phyloP scores from a whole-genome alignment of 305 asterid genomes.

The Salvia sclarea region DNA sequence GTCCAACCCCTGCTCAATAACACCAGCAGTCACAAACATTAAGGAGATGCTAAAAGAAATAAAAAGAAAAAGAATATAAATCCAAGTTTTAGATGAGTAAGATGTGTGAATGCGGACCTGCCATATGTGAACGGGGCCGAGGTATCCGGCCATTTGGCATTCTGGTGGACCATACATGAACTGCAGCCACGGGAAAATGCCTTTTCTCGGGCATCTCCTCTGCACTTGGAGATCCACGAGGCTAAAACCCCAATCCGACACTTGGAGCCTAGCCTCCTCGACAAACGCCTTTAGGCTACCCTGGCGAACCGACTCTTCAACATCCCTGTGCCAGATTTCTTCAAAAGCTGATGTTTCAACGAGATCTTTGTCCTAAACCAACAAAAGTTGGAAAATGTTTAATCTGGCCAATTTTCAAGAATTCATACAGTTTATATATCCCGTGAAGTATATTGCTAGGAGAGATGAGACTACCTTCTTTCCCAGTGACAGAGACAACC shows the following conservation, averaged over 20 bases:
- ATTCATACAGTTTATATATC: not conserved
- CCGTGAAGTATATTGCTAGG: conserved; percentile 5
- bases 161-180: conserved; percentile 59
- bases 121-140: conserved; percentile 89
- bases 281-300: conserved; percentile 59
- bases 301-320: conserved; percentile 80
- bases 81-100: not conserved
- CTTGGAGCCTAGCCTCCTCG: conserved; percentile 87
- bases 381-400: not conserved
- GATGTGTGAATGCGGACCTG: conserved; percentile 51
- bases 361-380: conserved; percentile 57
- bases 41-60: not conserved
- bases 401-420: not conserved
- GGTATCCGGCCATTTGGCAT: conserved; percentile 74
- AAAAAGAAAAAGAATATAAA: no score
- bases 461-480: conserved; percentile 47
- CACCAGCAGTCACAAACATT: not conserved
- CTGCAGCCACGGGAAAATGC: conserved; percentile 70
- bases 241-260: conserved; percentile 84
- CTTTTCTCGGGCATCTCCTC: conserved; percentile 53
- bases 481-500: conserved; percentile 66
- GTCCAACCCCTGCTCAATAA: conserved; percentile 61
- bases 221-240: conserved; percentile 71
- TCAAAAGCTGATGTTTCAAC: conserved; percentile 50
- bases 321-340: conserved; percentile 80